Conservation (phyloP, 73 alveolate species). For the Tetrahymena borealis region DNA sequence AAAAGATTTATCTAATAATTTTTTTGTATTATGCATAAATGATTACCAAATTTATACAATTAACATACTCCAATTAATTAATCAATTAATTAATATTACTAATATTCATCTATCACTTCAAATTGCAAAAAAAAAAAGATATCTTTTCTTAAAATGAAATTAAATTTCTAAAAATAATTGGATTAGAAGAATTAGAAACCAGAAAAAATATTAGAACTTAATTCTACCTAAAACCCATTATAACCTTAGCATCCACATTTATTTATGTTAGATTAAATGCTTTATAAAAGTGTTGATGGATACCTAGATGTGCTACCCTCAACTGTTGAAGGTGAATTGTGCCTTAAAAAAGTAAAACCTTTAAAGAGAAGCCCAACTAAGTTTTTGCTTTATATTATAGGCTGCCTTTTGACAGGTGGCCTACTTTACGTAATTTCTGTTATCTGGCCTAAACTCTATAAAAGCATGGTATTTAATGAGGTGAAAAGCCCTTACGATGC, state of each 20-base stretch:
- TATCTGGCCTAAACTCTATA: neutral
- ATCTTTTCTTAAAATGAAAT: too few species aligned
- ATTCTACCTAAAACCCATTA: neutral
- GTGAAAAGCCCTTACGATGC: neutral
- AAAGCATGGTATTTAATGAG: neutral
- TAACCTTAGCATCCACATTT: neutral
- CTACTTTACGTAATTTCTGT: neutral
- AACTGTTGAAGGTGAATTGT: neutral
- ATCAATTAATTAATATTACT: too few species aligned
- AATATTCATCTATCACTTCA: too few species aligned
- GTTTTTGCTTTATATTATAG: neutral
- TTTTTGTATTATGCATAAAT: too few species aligned
- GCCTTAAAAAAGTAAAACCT: neutral
- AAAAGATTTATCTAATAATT: too few species aligned
- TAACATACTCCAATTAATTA: too few species aligned
- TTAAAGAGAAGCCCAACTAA: neutral
- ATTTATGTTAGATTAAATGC: neutral
- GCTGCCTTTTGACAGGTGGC: neutral
- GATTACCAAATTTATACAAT: too few species aligned
- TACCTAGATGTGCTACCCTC: neutral
- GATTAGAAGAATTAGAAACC: too few species aligned
- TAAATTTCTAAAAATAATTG: too few species aligned
- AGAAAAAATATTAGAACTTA: neutral
- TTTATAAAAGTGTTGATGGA: neutral
- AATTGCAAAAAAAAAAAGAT: too few species aligned